Percentiles rank a stretch among this genome's conserved stretches.
phyloP scores from a whole-genome alignment of 306 rosid species.

The Vigna nakashimae region DNA sequence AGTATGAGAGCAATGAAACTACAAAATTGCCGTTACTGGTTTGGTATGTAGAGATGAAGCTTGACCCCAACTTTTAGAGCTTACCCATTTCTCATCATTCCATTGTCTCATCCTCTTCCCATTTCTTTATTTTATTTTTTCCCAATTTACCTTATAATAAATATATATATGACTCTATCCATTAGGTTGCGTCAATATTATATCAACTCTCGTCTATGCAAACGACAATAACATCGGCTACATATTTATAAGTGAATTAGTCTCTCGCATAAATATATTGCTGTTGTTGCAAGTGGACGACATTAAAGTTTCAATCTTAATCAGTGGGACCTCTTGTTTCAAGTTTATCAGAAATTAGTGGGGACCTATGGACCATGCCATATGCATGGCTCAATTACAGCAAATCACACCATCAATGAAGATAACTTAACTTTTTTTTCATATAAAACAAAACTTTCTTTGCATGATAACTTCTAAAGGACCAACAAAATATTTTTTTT shows the following conservation, averaged over 20 bases:
- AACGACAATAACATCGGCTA: conserved; percentile 57
- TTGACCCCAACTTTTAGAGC: conserved; percentile 45
- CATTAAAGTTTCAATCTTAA: conserved; percentile 44
- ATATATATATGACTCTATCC: conserved; percentile 1
- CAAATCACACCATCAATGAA: conserved; percentile 29
- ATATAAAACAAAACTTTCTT: not conserved
- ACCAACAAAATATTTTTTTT: not conserved
- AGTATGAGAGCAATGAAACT: conserved; percentile 51
- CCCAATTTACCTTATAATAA: conserved; percentile 5
- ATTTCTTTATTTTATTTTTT: conserved; percentile 1
- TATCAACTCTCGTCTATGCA: conserved; percentile 20
- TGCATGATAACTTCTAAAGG: not conserved
- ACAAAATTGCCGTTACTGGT: conserved; percentile 53
- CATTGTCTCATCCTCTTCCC: conserved; percentile 41
- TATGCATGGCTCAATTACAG: conserved; percentile 31
- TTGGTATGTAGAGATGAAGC: conserved; percentile 18
- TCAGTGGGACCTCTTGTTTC: conserved; percentile 43
- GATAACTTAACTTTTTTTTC: not conserved
- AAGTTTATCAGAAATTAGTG: conserved; percentile 40
- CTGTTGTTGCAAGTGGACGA: conserved; percentile 43
- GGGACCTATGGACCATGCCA: conserved; percentile 41
- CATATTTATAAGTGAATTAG: conserved; percentile 26
- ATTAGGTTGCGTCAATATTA: conserved; percentile 5
- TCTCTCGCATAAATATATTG: not conserved
- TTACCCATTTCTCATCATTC: conserved; percentile 48